Conservation (phyloP, 2,329 filamentous ascomycete genomes). For the Trichoderma pleuroti region DNA sequence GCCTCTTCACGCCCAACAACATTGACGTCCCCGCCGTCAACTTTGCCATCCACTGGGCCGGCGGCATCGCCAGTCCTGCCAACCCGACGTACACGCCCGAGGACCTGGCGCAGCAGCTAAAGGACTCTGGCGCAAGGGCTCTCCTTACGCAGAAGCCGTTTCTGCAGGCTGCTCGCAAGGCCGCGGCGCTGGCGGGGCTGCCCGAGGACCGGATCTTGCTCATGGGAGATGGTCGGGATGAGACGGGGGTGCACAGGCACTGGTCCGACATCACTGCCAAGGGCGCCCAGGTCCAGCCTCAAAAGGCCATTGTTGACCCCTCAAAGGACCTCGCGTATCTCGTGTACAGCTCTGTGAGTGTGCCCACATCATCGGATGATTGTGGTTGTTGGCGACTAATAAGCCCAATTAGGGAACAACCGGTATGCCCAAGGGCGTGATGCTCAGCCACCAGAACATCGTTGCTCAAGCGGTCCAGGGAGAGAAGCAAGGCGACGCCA, state of each 20-base stretch:
- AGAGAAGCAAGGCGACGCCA: constrained; percentile 44
- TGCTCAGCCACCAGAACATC: constrained; percentile 79
- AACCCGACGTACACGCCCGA: constrained; percentile 83
- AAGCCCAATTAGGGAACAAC: constrained; percentile 63
- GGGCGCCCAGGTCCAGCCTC: constrained; percentile 50
- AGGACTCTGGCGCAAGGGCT: constrained; percentile 70
- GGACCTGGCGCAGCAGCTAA: constrained; percentile 81
- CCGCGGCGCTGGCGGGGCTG: constrained; percentile 67
- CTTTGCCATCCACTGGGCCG: constrained; percentile 80
- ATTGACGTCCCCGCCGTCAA: constrained; percentile 76
- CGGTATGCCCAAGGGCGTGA: constrained; percentile 86
- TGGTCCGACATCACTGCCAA: constrained; percentile 65
- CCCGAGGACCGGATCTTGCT: constrained; percentile 69
- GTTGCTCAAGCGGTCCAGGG: constrained; percentile 67
- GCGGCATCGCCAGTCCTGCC: constrained; percentile 76
- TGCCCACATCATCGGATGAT: background rate
- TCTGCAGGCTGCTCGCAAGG: constrained; percentile 61
- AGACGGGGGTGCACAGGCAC: constrained; percentile 59
- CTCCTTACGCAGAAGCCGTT: constrained; percentile 70
- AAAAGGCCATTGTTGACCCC: constrained; percentile 59
- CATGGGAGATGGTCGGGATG: constrained; percentile 66
- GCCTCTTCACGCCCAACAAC: constrained; percentile 78
- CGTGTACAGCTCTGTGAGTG: constrained; percentile 67
- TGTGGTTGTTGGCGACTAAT: background rate
- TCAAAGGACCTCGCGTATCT: constrained; percentile 75